Evolutionary conservation across 139 green algal genomes (phyloP).

Genomic region (Micromonas commoda): DNA sequence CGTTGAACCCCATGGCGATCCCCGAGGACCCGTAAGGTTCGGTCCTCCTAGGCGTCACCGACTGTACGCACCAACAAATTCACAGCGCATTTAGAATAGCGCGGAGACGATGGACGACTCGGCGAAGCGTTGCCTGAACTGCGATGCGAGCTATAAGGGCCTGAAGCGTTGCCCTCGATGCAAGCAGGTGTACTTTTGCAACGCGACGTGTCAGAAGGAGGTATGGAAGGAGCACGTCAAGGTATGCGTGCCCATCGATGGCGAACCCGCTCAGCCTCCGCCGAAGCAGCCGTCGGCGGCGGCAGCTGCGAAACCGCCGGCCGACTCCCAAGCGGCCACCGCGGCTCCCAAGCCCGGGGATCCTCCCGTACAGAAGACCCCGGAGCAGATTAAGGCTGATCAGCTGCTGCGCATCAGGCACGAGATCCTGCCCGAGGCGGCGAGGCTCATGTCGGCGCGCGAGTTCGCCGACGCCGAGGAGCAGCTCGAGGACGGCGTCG

Average conservation of each 20-base stretch:
- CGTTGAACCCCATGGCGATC: too few relatives aligned
- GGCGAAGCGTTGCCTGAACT: conserved; percentile 4
- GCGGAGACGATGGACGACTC: too few relatives aligned
- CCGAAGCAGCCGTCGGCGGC: neutral
- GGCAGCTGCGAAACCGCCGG: neutral
- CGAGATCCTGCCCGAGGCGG: neutral
- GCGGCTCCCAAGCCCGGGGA: neutral
- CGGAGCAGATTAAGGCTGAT: neutral
- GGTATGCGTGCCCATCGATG: neutral
- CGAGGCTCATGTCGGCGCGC: neutral
- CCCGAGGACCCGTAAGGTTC: too few relatives aligned
- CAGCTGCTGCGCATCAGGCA: neutral
- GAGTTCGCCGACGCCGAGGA: neutral
- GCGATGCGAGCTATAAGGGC: neutral
- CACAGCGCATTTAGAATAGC: too few relatives aligned
- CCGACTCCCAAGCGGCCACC: neutral
- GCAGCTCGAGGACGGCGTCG: conserved; percentile 8
- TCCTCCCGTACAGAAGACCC: neutral
- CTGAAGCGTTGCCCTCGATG: neutral
- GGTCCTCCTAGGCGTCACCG: too few relatives aligned
- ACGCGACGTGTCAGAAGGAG: conserved; percentile 1
- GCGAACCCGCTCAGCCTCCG: neutral
- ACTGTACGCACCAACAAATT: too few relatives aligned
- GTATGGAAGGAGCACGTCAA: neutral
- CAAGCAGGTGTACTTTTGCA: conserved; percentile 4